Percentiles rank a stretch among this genome's conserved stretches.
These are phyloP conservation scores for Trichoderma asperelloides DNA, from an alignment of 495 filamentous ascomycete genomes.

Conservation along the genomic window DNA sequence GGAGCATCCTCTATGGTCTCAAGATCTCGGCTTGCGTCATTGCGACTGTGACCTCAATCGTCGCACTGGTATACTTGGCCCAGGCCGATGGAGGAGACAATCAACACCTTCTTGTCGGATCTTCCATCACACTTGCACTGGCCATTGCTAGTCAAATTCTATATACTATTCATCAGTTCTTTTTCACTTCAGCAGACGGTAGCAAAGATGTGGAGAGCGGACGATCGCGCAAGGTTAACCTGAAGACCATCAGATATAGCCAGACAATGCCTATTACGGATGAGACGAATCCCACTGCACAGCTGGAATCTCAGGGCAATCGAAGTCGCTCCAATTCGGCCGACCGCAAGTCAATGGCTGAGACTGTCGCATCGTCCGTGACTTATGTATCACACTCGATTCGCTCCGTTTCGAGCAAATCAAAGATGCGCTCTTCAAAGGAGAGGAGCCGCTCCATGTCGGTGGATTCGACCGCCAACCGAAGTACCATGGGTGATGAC, in stretches of 20 bases:
- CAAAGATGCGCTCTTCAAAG: conserved; percentile 13
- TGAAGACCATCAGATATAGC: conserved; percentile 40
- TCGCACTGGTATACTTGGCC: conserved; percentile 28
- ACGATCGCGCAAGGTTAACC: conserved; percentile 19
- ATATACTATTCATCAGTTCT: conserved; percentile 31
- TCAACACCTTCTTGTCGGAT: conserved; percentile 27
- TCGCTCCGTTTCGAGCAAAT: conserved; percentile 38
- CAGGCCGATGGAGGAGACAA: conserved; percentile 16
- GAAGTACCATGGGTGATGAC: conserved; percentile 31
- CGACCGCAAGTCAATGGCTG: conserved; percentile 12
- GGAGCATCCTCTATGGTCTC: conserved; percentile 27
- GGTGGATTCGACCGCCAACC: conserved; percentile 26
- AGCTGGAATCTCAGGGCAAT: conserved; percentile 10
- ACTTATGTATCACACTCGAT: conserved; percentile 43
- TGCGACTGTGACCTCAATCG: conserved; percentile 30
- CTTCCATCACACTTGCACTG: conserved; percentile 30
- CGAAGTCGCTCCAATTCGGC: not conserved
- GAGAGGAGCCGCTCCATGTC: conserved; percentile 27
- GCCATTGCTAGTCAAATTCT: conserved; percentile 31
- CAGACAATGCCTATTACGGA: conserved; percentile 24
- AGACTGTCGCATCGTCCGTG: conserved; percentile 44
- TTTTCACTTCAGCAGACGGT: conserved; percentile 20
- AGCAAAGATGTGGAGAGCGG: conserved; percentile 23
- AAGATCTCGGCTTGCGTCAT: conserved; percentile 27
- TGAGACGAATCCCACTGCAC: conserved; percentile 15